Conservation (phyloP, 2,329 filamentous ascomycete species). For the Chaetomium sp. region DNA sequence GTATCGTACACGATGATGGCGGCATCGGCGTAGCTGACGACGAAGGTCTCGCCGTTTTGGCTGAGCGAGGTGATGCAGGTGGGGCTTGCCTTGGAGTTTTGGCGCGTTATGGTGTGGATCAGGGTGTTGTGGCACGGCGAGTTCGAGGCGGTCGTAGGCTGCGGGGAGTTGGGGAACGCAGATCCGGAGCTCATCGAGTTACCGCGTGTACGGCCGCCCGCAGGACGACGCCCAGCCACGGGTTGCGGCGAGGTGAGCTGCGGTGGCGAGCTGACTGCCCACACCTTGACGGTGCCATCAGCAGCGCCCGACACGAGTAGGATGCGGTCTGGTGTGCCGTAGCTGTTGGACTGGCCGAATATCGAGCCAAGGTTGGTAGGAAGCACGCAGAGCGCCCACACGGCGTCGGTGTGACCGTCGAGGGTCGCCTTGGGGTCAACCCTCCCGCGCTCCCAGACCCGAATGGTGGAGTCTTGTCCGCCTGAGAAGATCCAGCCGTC, state of each 20-base stretch:
- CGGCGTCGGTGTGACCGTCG: conserved; percentile 89
- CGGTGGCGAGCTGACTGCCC: conserved; percentile 88
- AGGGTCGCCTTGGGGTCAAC: conserved; percentile 94
- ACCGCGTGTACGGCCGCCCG: conserved; percentile 64
- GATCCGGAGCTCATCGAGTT: conserved; percentile 94
- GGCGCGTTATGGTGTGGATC: conserved; percentile 74
- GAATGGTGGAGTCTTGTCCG: conserved; percentile 85
- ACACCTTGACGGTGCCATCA: conserved; percentile 86
- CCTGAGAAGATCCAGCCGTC: conserved; percentile 99
- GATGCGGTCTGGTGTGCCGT: conserved; percentile 78
- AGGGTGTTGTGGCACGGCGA: conserved; percentile 85
- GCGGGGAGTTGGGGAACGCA: conserved; percentile 82
- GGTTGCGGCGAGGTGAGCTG: conserved; percentile 76
- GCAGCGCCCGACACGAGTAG: conserved; percentile 86
- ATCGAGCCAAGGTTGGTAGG: conserved; percentile 74
- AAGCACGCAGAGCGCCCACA: conserved; percentile 91
- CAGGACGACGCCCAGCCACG: conserved; percentile 52
- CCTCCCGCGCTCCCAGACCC: conserved; percentile 90
- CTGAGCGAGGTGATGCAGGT: conserved; percentile 92
- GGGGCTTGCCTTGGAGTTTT: conserved; percentile 64
- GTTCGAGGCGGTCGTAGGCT: conserved; percentile 76
- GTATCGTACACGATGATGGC: conserved; percentile 90
- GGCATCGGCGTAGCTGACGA: conserved; percentile 87
- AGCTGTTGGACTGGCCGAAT: conserved; percentile 68
- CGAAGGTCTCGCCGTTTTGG: conserved; percentile 75